These are phyloP conservation scores for Pseudotulostoma volvatum DNA, from an alignment of 495 filamentous ascomycete species.

Conservation along the genomic window DNA sequence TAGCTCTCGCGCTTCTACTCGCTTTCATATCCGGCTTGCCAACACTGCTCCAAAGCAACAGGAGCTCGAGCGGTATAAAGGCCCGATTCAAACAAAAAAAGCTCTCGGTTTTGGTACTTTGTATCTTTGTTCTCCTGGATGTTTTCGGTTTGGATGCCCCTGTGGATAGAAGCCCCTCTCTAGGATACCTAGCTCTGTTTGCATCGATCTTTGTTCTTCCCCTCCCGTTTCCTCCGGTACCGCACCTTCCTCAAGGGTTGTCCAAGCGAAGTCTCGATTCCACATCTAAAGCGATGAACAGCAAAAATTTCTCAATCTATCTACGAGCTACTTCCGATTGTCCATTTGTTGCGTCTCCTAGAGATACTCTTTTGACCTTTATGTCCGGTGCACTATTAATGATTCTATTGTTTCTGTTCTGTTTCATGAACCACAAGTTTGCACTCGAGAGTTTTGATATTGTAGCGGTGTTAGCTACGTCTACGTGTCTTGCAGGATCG, in stretches of 20 bases:
- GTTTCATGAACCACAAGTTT: slow-evolving; percentile 8
- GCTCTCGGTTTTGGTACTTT: slow-evolving; percentile 15
- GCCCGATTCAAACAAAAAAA: slow-evolving; percentile 17
- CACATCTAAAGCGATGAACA: background rate
- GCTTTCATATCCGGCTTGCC: slow-evolving; percentile 27
- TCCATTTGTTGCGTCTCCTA: slow-evolving; percentile 8
- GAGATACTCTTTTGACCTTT: slow-evolving; percentile 17
- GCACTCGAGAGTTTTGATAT: slow-evolving; percentile 12
- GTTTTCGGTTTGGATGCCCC: slow-evolving; percentile 19
- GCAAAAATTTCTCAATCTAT: no score
- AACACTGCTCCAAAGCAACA: slow-evolving; percentile 7
- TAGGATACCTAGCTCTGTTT: slow-evolving; percentile 32
- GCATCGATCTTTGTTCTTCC: slow-evolving; percentile 27
- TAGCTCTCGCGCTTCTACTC: slow-evolving; percentile 33
- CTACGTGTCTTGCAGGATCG: slow-evolving; percentile 17
- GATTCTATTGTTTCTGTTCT: slow-evolving; percentile 6
- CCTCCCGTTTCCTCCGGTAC: slow-evolving; percentile 21
- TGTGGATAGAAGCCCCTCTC: slow-evolving; percentile 17
- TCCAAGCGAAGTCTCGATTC: slow-evolving; percentile 1
- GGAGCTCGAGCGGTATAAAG: slow-evolving; percentile 3
- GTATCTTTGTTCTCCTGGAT: slow-evolving; percentile 13
- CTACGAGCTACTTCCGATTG: no score
- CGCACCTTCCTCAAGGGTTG: background rate
- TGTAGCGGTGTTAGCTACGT: slow-evolving; percentile 12
- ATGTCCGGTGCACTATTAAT: slow-evolving; percentile 15